Evolutionary conservation across 2,329 filamentous ascomycete species (phyloP), one percentile per base, ranked within the genome.

Genomic region (Diplocarpon rosae): DNA sequence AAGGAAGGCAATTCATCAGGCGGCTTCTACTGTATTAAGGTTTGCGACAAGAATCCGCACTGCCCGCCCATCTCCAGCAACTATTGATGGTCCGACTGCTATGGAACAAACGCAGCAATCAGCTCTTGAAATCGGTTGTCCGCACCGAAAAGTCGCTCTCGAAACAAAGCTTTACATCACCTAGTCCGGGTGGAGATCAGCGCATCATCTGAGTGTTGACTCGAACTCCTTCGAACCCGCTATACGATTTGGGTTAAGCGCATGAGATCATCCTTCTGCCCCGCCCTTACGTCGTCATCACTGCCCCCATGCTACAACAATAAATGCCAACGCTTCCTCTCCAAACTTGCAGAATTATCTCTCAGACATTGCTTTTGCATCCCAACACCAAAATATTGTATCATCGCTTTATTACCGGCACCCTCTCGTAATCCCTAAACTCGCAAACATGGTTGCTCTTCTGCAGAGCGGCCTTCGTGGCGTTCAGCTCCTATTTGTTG

Each of bases 401-500:
- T 11, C n/a, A 24, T 24, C 20, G 20, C 20, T 24, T 7, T 24
- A 24, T 7, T 7, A 24, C 20, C 20, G 3, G 5, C 10, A 14
- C 30, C 10, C 30, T 32, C 30, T 32, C 3, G 30, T 32, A 32
- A 14, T 3, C 30, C 9, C 11, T 9, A 32, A 14, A 3, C 30
- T 32, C 11, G 30, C 30, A 12, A 52, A 30, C 33, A 58, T 59
- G 54, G 42, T 35, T 43, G 46, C 48, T 17, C 9, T 59, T 24
- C 15, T 46, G 5, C 56, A 59, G 39, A 12, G 56, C 31, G 39
- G 12, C 17, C 47, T 62, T n/a, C 52, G 60, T 13, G 40, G 15
- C 4, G 37, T 50, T 8, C 52, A 59, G 20, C 56, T 63, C 42
- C 3, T 63, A 37, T 58, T 46, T 47, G 54, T 52, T n/a, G 43